Percentiles rank a stretch among this genome's conserved stretches.
Evolutionary conservation across 495 filamentous ascomycete genomes (phyloP).

Genomic region (Letharia columbiana): DNA sequence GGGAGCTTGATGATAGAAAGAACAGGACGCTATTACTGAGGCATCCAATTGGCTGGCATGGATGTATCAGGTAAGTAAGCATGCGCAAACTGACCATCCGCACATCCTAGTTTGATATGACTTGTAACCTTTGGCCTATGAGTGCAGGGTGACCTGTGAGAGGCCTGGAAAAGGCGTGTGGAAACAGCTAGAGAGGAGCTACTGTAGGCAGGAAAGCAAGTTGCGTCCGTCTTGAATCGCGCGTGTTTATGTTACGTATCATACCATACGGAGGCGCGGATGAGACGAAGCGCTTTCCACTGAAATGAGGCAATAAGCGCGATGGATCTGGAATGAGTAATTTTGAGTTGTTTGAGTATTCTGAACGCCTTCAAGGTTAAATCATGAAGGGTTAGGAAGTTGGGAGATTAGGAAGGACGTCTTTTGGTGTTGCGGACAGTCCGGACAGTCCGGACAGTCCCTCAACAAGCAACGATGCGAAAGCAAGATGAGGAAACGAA

Average conservation of each 20-base stretch:
- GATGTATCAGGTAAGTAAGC: conserved; percentile 2
- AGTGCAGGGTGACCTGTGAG: conserved; percentile 1
- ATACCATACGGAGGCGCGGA: conserved; percentile 12
- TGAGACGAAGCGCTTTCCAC: conserved; percentile 13
- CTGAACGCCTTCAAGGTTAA: too few species aligned
- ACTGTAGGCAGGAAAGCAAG: conserved; percentile 23
- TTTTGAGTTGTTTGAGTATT: too few species aligned
- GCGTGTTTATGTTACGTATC: conserved; percentile 16
- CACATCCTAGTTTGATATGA: neutral
- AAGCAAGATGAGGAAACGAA: neutral
- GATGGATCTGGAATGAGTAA: neutral
- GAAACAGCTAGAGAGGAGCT: conserved; percentile 18
- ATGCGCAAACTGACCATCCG: conserved; percentile 12
- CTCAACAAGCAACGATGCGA: neutral
- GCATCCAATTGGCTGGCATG: conserved; percentile 22
- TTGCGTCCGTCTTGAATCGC: conserved; percentile 16
- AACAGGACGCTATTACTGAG: conserved; percentile 2
- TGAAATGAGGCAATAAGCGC: conserved; percentile 8
- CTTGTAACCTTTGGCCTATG: conserved; percentile 3
- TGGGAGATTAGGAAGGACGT: neutral
- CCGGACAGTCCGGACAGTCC: too few species aligned
- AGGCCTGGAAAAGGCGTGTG: conserved; percentile 7
- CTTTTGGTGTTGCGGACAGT: too few species aligned
- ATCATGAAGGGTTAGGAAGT: too few species aligned
- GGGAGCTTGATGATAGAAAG: neutral